Conservation (phyloP, 2,329 filamentous ascomycete genomes). For the Dryadomyces quercivorus region DNA sequence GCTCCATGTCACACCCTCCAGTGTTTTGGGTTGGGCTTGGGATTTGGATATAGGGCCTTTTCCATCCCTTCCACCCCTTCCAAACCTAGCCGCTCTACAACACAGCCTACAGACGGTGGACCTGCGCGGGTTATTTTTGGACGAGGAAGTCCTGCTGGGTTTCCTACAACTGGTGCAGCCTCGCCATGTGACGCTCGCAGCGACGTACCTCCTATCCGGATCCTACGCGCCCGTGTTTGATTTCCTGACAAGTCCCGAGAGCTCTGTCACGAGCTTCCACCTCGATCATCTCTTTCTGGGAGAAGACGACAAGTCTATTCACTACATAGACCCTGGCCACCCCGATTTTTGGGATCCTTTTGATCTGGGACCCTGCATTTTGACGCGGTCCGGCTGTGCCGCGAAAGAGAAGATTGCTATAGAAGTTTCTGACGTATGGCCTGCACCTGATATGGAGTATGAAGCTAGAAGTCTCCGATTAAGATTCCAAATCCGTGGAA, state of each 20-base stretch:
- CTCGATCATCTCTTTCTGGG: background rate
- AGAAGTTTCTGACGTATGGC: too few species aligned
- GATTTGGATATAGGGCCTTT: too few species aligned
- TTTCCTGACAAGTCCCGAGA: background rate
- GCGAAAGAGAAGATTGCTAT: too few species aligned
- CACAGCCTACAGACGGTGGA: background rate
- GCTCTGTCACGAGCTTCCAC: background rate
- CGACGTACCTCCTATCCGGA: background rate
- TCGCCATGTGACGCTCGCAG: background rate
- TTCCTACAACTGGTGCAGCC: background rate
- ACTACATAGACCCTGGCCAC: background rate
- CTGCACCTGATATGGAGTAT: too few species aligned
- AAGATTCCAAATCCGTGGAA: too few species aligned
- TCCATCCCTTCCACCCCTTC: too few species aligned
- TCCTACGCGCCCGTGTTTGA: background rate
- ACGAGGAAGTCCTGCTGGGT: background rate
- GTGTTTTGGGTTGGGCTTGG: too few species aligned
- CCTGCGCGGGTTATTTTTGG: background rate
- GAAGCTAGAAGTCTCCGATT: too few species aligned
- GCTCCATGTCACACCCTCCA: background rate
- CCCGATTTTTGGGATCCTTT: background rate
- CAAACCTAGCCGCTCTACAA: too few species aligned
- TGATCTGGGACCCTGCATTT: too few species aligned
- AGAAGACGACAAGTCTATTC: background rate
- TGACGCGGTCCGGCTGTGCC: too few species aligned